Percentiles rank a stretch among this genome's conserved stretches.
These are phyloP conservation scores for Rauvolfia tetraphylla DNA, from an alignment of 257 asterid genomes.

Conservation along the genomic window DNA sequence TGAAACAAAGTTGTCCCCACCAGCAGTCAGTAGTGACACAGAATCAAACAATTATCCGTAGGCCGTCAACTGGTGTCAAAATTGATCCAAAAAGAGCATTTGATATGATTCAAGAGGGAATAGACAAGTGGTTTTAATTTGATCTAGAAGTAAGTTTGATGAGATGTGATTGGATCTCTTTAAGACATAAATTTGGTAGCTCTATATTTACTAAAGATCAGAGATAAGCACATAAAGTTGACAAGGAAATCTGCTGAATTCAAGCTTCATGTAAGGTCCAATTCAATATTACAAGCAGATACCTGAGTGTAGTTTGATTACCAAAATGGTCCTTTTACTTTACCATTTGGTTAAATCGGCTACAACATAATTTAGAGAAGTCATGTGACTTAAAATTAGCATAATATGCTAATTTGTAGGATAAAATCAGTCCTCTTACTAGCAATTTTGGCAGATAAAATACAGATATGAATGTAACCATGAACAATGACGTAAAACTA, in stretches of 20 bases:
- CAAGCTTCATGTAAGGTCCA: neutral
- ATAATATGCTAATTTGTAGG: too few relatives aligned
- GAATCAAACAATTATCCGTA: neutral
- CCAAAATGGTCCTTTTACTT: neutral
- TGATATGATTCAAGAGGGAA: neutral
- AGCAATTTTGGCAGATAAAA: neutral
- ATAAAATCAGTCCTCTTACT: neutral
- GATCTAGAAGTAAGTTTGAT: neutral
- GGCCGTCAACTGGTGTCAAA: neutral
- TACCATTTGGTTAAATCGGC: neutral
- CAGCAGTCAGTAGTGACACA: neutral
- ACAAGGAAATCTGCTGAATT: neutral
- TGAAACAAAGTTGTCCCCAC: neutral
- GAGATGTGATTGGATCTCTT: neutral
- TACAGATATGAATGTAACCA: neutral
- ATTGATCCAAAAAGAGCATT: neutral
- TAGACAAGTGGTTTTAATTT: neutral
- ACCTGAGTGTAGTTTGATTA: neutral
- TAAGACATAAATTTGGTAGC: neutral
- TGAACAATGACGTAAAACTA: slow-evolving; percentile 17
- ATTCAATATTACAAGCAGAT: neutral
- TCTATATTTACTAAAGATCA: neutral
- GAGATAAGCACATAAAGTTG: neutral
- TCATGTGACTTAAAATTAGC: neutral
- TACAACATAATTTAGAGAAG: neutral